Percentiles rank a stretch among this genome's conserved stretches.
phyloP scores from a whole-genome alignment of 2,329 filamentous ascomycete species.

The Sarocladium strictum region DNA sequence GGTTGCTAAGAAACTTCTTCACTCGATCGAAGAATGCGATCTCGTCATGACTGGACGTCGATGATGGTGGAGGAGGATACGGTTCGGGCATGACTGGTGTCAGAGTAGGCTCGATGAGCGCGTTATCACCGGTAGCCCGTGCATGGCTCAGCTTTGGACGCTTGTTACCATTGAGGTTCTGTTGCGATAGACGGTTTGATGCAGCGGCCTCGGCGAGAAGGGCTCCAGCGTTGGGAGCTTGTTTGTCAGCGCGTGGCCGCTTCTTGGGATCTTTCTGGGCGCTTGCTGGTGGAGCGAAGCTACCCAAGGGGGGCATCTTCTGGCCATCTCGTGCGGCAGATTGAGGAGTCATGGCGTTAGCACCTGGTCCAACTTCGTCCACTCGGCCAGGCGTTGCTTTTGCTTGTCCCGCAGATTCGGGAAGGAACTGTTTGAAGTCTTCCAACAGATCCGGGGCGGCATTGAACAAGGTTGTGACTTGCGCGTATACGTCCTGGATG shows the following conservation, averaged over 20 bases:
- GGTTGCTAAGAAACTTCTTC: constrained; percentile 93
- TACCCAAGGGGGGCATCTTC: constrained; percentile 89
- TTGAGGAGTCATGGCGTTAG: constrained; percentile 39
- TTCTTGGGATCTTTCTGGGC: constrained; percentile 90
- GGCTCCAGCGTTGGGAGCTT: constrained; percentile 40
- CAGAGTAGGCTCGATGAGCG: constrained; percentile 71
- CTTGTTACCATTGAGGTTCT: constrained; percentile 42
- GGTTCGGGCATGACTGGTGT: constrained; percentile 86
- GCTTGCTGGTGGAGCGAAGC: constrained; percentile 78
- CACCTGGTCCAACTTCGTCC: constrained; percentile 48
- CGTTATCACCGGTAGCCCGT: constrained; percentile 51
- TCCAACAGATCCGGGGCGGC: constrained; percentile 90
- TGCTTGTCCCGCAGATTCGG: constrained; percentile 64
- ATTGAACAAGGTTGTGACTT: constrained; percentile 91
- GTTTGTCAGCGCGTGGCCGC: constrained; percentile 60
- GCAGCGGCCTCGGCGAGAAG: constrained; percentile 37
- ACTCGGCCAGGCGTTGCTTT: constrained; percentile 49
- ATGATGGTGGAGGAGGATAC: constrained; percentile 66
- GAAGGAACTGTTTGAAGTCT: constrained; percentile 97
- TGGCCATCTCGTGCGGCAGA: constrained; percentile 52
- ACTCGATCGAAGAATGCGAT: constrained; percentile 91
- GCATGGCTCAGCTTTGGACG: constrained; percentile 70
- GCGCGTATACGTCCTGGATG: constrained; percentile 95
- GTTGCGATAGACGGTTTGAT: constrained; percentile 25
- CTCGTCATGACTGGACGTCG: constrained; percentile 76